phyloP scores from a whole-genome alignment of 2,329 filamentous ascomycete species.

The Coniochaeta sp. region DNA sequence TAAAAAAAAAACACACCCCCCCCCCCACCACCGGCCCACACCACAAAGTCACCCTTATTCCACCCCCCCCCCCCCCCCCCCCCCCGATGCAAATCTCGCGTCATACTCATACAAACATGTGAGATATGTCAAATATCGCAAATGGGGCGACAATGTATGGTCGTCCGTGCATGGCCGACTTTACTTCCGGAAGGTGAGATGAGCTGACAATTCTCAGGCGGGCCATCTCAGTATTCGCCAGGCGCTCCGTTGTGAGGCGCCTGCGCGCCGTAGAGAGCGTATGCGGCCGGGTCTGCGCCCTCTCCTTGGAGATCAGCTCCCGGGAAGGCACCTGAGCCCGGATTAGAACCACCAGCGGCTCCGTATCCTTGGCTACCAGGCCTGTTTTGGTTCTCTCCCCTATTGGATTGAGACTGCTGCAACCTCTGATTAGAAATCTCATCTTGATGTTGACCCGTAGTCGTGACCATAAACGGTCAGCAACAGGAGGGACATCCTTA shows the following conservation, averaged over 20 bases:
- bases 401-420: constrained; percentile 71
- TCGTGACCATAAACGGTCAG: background rate
- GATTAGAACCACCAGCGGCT: constrained; percentile 30
- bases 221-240: constrained; percentile 37
- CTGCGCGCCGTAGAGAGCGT: constrained; percentile 45
- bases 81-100: background rate
- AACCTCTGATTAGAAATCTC: constrained; percentile 23
- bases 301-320: constrained; percentile 35
- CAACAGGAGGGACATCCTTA: constrained; percentile 37
- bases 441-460: background rate
- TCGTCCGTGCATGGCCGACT: background rate
- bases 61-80: too few relatives aligned
- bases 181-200: background rate
- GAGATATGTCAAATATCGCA: background rate
- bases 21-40: too few relatives aligned
- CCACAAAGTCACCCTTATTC: too few relatives aligned
- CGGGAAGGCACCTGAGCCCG: constrained; percentile 34
- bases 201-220: background rate
- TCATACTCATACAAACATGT: background rate
- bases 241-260: constrained; percentile 50
- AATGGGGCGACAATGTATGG: background rate
- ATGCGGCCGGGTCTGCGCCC: constrained; percentile 30
- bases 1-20: too few relatives aligned
- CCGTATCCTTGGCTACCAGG: constrained; percentile 49
- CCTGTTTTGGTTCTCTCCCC: constrained; percentile 47